Conservation (phyloP, 768 basidiomycete genomes). For the Leccinum barrowsii region DNA sequence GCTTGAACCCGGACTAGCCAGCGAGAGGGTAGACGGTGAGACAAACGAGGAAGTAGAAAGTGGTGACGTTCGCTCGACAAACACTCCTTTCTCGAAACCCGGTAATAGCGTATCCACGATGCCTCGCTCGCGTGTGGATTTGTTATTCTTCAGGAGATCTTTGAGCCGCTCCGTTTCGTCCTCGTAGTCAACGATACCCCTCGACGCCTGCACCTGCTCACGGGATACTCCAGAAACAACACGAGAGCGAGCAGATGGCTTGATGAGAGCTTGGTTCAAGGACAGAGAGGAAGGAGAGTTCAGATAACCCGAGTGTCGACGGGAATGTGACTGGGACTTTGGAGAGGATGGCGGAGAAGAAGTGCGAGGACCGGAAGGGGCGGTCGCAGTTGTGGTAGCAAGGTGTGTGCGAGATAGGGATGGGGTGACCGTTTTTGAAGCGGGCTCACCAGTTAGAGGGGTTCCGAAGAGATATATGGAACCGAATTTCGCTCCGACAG, state of each 20-base stretch:
- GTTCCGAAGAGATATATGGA: conserved; percentile 29
- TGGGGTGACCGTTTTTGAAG: conserved; percentile 2
- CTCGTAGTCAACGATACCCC: conserved; percentile 77
- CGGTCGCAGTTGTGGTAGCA: conserved; percentile 2
- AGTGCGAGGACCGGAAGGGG: conserved; percentile 6
- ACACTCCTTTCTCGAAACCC: conserved; percentile 27
- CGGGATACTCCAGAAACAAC: conserved; percentile 70
- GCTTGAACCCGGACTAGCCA: conserved; percentile 13
- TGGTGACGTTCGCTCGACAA: conserved; percentile 22
- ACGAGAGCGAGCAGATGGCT: conserved; percentile 51
- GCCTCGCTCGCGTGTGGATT: conserved; percentile 22
- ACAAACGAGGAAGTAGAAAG: conserved; percentile 13
- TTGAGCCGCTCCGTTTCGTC: conserved; percentile 76
- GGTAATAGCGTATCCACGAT: conserved; percentile 32
- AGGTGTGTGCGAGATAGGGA: conserved; percentile 14
- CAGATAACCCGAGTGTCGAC: conserved; percentile 25
- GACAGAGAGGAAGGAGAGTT: conserved; percentile 37
- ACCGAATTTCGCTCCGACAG: conserved; percentile 21
- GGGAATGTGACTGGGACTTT: conserved; percentile 18
- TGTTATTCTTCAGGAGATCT: conserved; percentile 61
- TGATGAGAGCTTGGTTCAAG: conserved; percentile 44
- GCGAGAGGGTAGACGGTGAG: conserved; percentile 1
- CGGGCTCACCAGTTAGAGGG: conserved; percentile 21
- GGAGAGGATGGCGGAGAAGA: conserved; percentile 23
- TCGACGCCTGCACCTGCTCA: conserved; percentile 73